Percentiles rank a stretch among this genome's conserved stretches.
phyloP scores from a whole-genome alignment of 108 stramenopile genomes.

The Skeletonema potamos region DNA sequence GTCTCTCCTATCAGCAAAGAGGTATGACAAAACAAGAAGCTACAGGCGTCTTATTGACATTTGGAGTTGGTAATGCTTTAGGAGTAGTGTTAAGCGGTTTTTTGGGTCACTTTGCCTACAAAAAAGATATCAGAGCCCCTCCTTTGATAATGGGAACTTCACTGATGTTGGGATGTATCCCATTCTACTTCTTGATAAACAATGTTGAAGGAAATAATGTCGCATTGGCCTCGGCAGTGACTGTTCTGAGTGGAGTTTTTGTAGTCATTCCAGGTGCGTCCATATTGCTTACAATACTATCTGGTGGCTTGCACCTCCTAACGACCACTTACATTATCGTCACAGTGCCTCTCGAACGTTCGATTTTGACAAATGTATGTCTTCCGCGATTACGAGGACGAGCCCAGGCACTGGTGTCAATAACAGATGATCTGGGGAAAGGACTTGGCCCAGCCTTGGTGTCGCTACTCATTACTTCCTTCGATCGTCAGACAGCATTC shows the following conservation, averaged over 20 bases:
- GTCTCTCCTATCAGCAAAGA: constrained; percentile 9
- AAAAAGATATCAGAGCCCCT: constrained; percentile 35
- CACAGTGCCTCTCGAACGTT: constrained; percentile 55
- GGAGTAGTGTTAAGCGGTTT: constrained; percentile 38
- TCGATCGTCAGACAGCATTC: constrained; percentile 47
- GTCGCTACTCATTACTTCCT: constrained; percentile 40
- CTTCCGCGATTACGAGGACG: constrained; percentile 47
- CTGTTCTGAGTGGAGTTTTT: constrained; percentile 26
- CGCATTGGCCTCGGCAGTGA: constrained; percentile 15
- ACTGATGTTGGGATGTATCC: constrained; percentile 38
- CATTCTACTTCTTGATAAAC: constrained; percentile 47
- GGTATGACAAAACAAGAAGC: constrained; percentile 47
- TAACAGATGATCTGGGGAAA: constrained; percentile 63
- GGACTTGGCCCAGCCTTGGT: constrained; percentile 55
- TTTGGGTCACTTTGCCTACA: constrained; percentile 44
- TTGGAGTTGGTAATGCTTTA: constrained; percentile 54
- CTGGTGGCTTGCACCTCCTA: too few species aligned
- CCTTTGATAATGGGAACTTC: constrained; percentile 44
- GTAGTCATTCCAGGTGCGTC: not conserved
- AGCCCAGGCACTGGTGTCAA: constrained; percentile 46
- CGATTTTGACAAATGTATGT: constrained; percentile 54
- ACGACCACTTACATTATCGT: not conserved
- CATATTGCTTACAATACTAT: too few species aligned
- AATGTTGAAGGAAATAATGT: constrained; percentile 17
- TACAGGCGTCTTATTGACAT: constrained; percentile 44